Evolutionary conservation across 192 early-diverging fungal genomes (phyloP), one percentile per base, ranked within the genome.

Genomic region (Gonapodya prolifera): DNA sequence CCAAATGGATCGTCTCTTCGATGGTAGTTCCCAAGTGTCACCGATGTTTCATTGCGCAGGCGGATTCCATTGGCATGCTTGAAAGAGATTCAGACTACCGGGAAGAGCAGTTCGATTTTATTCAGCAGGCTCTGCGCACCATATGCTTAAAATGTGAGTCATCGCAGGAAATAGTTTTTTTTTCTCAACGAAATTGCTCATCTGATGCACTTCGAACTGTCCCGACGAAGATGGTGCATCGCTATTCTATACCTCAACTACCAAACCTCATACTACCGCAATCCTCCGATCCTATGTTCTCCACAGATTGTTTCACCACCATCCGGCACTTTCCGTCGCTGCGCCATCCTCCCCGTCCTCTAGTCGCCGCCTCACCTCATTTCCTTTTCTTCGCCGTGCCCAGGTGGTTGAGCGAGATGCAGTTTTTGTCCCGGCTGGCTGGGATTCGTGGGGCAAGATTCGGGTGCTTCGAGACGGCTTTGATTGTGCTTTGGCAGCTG

Each of bases 21-120:
- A 2, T 1, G 35, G 17, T 28, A 77, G 33, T 30, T 23, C 29
- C 8, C 2, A 35, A 78, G 1, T 16, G 45, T 73, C 18, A 69
- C 34, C 13, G 2, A 0, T 13, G 8, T 1, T 81, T 61, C 33
- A 75, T 71, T 61, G 23, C 8, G 23, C 78, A 91, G 89, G 81
- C 90, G 31, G 96, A 98, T 77, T 78, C 85, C 16, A 89, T 93
- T 75, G 85, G 83, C 78, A 80, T 79, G 35, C 80, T 96, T 78
- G 95, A 96, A 83, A 89, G 91, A 45, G 92, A 94, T 35, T 83
- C 87, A 33, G 94, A 91, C 28, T 97, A 88, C 82, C 90, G 89
- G 80, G 96, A 99, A 74, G 95, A 96, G 77, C 91, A 91, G 45
- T 96, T 99, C 84, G 97, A 99, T 81, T 96, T 91, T 82, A 94